Base-by-base conservation (phyloP, 2,329 filamentous ascomycete species). In the Neoscytalidium dimidiatum region DNA sequence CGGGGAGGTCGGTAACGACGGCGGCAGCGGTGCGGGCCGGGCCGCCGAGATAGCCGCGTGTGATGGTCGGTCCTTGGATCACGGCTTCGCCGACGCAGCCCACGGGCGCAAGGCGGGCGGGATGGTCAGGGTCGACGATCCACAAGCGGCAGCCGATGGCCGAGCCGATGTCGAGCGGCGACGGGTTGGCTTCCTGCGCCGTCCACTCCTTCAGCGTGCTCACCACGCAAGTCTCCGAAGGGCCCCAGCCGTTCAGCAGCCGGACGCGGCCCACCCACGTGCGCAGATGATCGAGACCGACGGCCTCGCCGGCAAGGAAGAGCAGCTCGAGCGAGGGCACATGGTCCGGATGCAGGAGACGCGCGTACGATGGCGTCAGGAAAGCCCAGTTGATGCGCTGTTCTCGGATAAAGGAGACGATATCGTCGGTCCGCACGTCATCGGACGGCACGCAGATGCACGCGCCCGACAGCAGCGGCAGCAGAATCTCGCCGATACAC, bases 391-490 rank as follows among this genome's bases (percentile, higher is more conserved):
- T 77, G 44, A 78, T 72, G 8, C 53, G 53, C 33, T 26, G n/a
- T 7, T 6, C 29, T 3, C 17, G 69, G 68, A 66, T 83, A 73
- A 2, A 21, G 52, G 9, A n/a, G 31, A n/a, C 29, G 17, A 56
- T 13, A 11, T 38, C 29, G 31, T 38, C n/a, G 74, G 75, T 11
- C 74, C 82, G 78, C 21, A 82, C 79, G n/a, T 83, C 78, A 41
- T 84, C 82, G n/a, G 78, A 75, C 6, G 73, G 74, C 3, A 74
- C 76, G 64, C 76, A 78, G 0, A 77, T 69, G 69, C 11, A 80
- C 4, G 68, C 75, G 0, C 76, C 76, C 29, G 72, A 68, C 0
- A 73, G 69, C 11, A 76, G 70, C 3, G 75, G 75, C 53, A 71
- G 75, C 2, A 78, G 68, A 71, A 77, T 78, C 0, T 73, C 75